These are phyloP conservation scores for Phytophthora cajani DNA, from an alignment of 352 stramenopile genomes.

Conservation along the genomic window DNA sequence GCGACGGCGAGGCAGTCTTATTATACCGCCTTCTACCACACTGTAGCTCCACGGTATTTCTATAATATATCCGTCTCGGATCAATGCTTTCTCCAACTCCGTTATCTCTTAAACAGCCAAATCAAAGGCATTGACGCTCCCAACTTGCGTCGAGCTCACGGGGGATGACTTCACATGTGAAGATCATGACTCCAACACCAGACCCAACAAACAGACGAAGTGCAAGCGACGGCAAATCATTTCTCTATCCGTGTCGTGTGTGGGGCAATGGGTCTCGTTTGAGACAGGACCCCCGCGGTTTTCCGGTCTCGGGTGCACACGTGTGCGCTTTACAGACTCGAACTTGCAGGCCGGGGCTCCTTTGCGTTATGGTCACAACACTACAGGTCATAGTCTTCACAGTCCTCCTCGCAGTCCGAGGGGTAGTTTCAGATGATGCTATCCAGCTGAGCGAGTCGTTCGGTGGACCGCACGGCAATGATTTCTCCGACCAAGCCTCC, in stretches of 20 bases:
- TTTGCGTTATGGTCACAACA: not conserved
- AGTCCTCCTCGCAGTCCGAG: slow-evolving; percentile 1
- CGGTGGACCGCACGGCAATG: slow-evolving; percentile 26
- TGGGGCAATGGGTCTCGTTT: not conserved
- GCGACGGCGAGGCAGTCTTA: not conserved
- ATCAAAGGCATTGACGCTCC: no score
- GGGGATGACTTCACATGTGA: not conserved
- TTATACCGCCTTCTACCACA: no score
- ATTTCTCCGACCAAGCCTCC: slow-evolving; percentile 31
- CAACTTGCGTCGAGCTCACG: no score
- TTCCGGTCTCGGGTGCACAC: not conserved
- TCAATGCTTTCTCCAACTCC: not conserved
- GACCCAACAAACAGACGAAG: slow-evolving; percentile 5
- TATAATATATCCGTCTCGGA: not conserved
- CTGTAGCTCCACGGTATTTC: not conserved
- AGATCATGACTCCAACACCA: not conserved
- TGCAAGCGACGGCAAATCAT: slow-evolving; percentile 1
- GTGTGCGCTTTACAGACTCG: not conserved
- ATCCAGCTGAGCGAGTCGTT: slow-evolving; percentile 30
- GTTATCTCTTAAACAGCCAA: no score
- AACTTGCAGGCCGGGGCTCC: not conserved
- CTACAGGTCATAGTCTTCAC: slow-evolving; percentile 3
- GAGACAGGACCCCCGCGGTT: not conserved
- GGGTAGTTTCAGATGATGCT: slow-evolving; percentile 7
- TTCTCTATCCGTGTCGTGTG: not conserved